Conservation (phyloP, 148 eudicot genomes). For the Camellia granthamiana region DNA sequence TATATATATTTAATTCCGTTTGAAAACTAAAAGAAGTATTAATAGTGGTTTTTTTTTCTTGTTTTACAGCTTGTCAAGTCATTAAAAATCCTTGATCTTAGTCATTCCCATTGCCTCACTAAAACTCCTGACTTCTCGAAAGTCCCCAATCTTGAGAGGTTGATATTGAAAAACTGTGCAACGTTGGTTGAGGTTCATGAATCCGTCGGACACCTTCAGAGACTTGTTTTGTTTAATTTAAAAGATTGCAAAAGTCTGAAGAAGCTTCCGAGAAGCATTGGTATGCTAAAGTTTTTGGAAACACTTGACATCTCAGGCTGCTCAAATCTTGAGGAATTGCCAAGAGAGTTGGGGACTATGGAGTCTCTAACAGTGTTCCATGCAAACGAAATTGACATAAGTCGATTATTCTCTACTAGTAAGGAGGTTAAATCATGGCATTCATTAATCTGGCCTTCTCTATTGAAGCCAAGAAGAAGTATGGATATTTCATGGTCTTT, state of each 20-base stretch:
- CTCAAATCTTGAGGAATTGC: neutral
- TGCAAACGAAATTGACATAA: neutral
- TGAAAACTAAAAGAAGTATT: too few species aligned
- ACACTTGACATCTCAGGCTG: conserved; percentile 17
- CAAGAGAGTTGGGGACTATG: neutral
- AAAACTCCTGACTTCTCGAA: conserved; percentile 9
- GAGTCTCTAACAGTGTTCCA: neutral
- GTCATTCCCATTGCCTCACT: conserved; percentile 5
- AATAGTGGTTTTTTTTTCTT: neutral
- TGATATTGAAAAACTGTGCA: conserved; percentile 3
- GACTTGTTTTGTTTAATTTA: neutral
- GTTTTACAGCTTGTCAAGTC: conserved; percentile 1
- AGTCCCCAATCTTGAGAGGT: conserved; percentile 5
- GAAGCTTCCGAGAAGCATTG: neutral
- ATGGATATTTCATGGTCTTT: neutral
- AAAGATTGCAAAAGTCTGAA: conserved; percentile 5
- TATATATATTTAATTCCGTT: too few species aligned
- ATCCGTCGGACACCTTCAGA: conserved; percentile 8
- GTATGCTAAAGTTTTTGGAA: neutral
- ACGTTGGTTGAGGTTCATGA: conserved; percentile 14
- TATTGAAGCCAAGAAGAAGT: neutral
- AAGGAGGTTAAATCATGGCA: neutral
- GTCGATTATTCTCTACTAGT: neutral
- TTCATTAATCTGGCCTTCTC: neutral
- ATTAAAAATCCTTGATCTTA: conserved; percentile 18